Evolutionary conservation across 116 monocot genomes (phyloP), one percentile per base, ranked within the genome.

Genomic region (Papilionanthe hybrid): DNA sequence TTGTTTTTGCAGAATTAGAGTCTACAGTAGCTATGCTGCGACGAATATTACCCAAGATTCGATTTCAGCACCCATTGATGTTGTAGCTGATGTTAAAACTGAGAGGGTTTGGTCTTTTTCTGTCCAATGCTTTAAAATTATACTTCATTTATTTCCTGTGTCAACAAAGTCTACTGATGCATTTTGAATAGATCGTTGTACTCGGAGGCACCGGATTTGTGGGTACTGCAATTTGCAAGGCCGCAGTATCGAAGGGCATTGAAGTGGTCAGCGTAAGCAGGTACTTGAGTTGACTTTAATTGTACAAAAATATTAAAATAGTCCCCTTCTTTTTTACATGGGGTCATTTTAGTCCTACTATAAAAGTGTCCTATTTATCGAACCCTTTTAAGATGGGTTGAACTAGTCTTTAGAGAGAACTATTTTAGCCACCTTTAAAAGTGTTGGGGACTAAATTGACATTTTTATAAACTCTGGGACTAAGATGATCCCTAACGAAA

Each of bases 131-230:
- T 41, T 50, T 74, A 43, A 20, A 55, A 27, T 27, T 15, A 30
- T 43, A 5, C 43, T 12, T 30, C 60, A 55, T 23, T 63, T 71
- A 28, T 71, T 45, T 80, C 49, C 73, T 65, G 11, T 27, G 56
- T 27, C 45, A 18, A 45, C 30, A 22, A 79, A 12, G 41, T 28
- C 2, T 12, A 72, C 56, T 57, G 25, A 25, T 29, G 27, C 20
- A 69, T 73, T 56, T 55, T 81, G 0, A 72, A 57, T 80, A 99
- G 99, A 84, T 99, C 86, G 93, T 99, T 78, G 95, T 99, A 43
- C 86, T 99, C 75, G 99, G 99, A 73, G 99, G 95, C 67, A 93
- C 81, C 79, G 99, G 99, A 58, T 99, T 95, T 85, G 99, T 99
- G 76, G 99, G 99, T 73, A 85, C 91, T 76, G 91, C 99, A 42